A percentile compares a stretch with the other conserved stretches of the same genome.
Conservation (phyloP, 768 basidiomycete species). For the Ramaria sp. region DNA sequence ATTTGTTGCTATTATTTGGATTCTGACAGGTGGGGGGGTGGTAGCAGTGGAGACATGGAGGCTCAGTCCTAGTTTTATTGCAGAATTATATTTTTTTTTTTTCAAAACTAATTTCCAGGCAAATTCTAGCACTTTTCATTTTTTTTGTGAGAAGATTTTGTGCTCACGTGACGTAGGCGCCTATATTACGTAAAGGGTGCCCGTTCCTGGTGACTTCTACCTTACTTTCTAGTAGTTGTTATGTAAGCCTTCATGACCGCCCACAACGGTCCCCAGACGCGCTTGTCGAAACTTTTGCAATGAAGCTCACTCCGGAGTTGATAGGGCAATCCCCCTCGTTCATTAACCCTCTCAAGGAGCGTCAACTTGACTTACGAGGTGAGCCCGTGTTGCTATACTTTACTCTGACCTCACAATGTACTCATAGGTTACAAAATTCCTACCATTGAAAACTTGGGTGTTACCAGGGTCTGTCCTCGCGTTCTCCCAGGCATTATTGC, state of each 20-base stretch:
- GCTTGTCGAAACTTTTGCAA: constrained; percentile 23
- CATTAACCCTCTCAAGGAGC: constrained; percentile 77
- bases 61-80: no score
- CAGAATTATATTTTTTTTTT: no score
- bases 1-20: no score
- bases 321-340: constrained; percentile 70
- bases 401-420: neutral
- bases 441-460: constrained; percentile 92
- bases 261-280: constrained; percentile 4
- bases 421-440: constrained; percentile 83
- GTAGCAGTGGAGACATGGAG: no score
- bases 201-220: no score
- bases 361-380: constrained; percentile 89
- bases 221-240: no score
- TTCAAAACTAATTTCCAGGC: no score
- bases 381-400: constrained; percentile 14
- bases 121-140: no score
- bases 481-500: constrained; percentile 12
- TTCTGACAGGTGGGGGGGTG: no score
- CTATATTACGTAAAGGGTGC: no score
- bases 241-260: neutral
- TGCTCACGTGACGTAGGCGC: no score
- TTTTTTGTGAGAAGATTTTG: no score
- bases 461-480: constrained; percentile 55
- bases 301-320: constrained; percentile 94